Conservation (phyloP, 331 rosid species). For the Spiraea crenata region DNA sequence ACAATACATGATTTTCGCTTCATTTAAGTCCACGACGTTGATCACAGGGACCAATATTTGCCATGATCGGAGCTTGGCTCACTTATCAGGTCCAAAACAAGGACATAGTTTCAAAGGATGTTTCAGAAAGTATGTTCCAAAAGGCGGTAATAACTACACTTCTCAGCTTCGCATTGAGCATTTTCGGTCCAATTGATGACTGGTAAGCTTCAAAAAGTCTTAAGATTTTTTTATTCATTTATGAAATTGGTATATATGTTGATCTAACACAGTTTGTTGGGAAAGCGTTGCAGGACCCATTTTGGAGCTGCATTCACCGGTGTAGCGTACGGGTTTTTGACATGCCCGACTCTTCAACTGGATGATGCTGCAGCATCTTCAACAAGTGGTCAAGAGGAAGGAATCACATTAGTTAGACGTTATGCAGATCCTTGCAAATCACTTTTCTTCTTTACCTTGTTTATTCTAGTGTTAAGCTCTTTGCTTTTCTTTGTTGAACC, state of each 20-base stretch:
- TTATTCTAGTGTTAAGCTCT: slow-evolving; percentile 49
- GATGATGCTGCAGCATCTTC: slow-evolving; percentile 52
- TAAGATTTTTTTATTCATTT: too few species aligned
- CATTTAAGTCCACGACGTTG: slow-evolving; percentile 6
- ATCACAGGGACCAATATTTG: slow-evolving; percentile 78
- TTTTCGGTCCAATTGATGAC: slow-evolving; percentile 72
- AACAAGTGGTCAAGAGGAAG: slow-evolving; percentile 59
- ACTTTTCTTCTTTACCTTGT: slow-evolving; percentile 50
- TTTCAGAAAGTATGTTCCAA: slow-evolving; percentile 53
- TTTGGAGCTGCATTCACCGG: slow-evolving; percentile 76
- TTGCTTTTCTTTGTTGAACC: slow-evolving; percentile 66
- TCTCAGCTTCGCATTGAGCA: slow-evolving; percentile 58
- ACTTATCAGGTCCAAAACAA: slow-evolving; percentile 67
- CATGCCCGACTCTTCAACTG: slow-evolving; percentile 56
- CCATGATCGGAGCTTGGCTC: slow-evolving; percentile 94
- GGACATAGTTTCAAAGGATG: slow-evolving; percentile 46
- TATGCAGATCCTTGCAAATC: slow-evolving; percentile 65
- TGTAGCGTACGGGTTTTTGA: slow-evolving; percentile 61
- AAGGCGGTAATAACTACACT: slow-evolving; percentile 69
- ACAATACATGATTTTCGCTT: too few species aligned
- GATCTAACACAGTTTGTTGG: slow-evolving; percentile 13
- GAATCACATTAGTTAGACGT: slow-evolving; percentile 57
- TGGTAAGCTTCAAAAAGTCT: slow-evolving; percentile 42
- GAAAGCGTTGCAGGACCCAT: slow-evolving; percentile 61
- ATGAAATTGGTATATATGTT: too few species aligned